A percentile compares a stretch with the other conserved stretches of the same genome.
These are phyloP conservation scores for Phytophthora citricola DNA, from an alignment of 352 stramenopile genomes.

Conservation along the genomic window DNA sequence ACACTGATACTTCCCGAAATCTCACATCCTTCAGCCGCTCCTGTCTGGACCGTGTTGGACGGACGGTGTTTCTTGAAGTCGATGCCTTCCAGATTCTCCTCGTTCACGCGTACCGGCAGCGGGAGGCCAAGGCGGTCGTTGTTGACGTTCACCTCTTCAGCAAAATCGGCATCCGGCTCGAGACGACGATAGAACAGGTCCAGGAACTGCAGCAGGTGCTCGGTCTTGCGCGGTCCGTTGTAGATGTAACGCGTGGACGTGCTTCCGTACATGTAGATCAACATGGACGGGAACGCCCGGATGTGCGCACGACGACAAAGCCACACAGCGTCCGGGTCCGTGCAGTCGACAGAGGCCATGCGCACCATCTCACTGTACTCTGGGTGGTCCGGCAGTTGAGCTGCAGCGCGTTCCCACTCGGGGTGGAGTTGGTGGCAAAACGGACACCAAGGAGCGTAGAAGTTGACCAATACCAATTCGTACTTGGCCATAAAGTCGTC, in stretches of 20 bases:
- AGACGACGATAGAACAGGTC: conserved; percentile 85
- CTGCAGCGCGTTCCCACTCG: conserved; percentile 77
- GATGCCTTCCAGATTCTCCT: conserved; percentile 58
- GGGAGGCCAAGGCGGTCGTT: conserved; percentile 49
- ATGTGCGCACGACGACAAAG: conserved; percentile 80
- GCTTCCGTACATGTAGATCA: conserved; percentile 88
- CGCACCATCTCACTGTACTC: conserved; percentile 82
- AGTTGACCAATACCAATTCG: conserved; percentile 87
- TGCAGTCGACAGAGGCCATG: conserved; percentile 87
- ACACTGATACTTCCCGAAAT: conserved; percentile 83
- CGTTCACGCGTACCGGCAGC: conserved; percentile 63
- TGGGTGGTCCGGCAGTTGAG: conserved; percentile 73
- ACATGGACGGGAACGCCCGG: conserved; percentile 83
- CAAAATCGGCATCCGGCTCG: conserved; percentile 81
- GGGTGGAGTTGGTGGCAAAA: conserved; percentile 81
- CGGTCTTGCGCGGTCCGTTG: conserved; percentile 75
- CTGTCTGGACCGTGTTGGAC: conserved; percentile 34
- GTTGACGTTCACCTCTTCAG: conserved; percentile 76
- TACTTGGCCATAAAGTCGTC: conserved; percentile 87
- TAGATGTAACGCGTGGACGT: conserved; percentile 85
- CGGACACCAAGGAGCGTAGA: conserved; percentile 84
- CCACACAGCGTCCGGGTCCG: conserved; percentile 59
- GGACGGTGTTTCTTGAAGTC: conserved; percentile 57
- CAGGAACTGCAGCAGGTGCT: conserved; percentile 83
- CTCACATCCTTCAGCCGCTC: conserved; percentile 73